Evolutionary conservation across 208 protist genomes (phyloP).

Genomic region (Acanthamoeba lenticulata): DNA sequence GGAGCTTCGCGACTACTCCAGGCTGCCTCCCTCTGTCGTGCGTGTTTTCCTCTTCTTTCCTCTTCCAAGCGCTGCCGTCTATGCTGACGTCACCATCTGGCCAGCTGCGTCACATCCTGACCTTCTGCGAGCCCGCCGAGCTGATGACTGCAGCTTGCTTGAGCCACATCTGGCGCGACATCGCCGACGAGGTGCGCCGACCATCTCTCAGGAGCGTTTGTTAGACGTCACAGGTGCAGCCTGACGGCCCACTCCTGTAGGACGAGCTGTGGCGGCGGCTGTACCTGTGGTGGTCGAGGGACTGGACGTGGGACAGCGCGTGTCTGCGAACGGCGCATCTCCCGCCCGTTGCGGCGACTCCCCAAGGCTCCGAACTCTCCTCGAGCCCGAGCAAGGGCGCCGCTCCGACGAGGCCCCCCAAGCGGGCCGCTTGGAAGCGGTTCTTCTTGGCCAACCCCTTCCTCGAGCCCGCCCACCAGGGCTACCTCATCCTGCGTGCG

Average conservation of each 20-base stretch:
- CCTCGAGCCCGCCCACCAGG: neutral
- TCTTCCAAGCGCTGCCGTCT: neutral
- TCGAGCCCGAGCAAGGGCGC: no score
- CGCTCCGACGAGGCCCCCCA: no score
- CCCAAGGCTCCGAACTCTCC: no score
- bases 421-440: no score
- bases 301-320: neutral
- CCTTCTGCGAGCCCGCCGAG: neutral
- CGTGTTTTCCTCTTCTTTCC: neutral
- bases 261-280: neutral
- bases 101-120: neutral
- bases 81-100: neutral
- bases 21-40: neutral
- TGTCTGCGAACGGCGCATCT: neutral
- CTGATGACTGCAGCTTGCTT: neutral
- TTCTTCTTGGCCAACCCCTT: neutral
- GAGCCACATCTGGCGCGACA: neutral
- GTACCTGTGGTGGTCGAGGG: neutral
- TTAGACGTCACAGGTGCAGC: no score
- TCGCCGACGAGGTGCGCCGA: neutral
- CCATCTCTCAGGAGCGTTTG: no score
- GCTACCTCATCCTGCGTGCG: neutral
- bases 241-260: neutral
- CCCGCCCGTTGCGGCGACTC: neutral
- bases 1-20: neutral